These are phyloP conservation scores for Cupressus sempervirens DNA, from an alignment of 75 land plant species.

Conservation along the genomic window DNA sequence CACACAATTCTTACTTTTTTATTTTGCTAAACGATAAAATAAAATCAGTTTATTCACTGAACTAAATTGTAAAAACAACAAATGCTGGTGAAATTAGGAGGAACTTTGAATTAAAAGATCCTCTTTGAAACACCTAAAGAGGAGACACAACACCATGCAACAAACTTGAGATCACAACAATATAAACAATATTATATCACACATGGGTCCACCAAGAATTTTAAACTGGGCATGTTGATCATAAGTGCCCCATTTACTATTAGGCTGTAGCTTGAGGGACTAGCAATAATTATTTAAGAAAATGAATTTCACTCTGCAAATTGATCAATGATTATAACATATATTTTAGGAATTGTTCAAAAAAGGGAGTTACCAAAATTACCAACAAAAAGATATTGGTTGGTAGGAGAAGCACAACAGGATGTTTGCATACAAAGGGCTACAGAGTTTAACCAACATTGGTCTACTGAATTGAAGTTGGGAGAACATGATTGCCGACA, in stretches of 20 bases:
- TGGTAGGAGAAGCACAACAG: constrained; percentile 22
- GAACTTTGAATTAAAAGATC: background rate
- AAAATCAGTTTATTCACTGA: background rate
- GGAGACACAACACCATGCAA: background rate
- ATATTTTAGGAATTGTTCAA: constrained; percentile 28
- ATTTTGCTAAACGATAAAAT: background rate
- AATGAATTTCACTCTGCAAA: background rate
- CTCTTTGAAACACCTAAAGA: background rate
- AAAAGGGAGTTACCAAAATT: constrained; percentile 30
- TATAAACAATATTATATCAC: background rate
- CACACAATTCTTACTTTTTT: background rate
- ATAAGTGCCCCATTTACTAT: background rate
- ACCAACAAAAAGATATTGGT: constrained; percentile 27
- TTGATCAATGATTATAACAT: background rate
- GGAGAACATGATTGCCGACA: constrained; percentile 44
- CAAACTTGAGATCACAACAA: background rate
- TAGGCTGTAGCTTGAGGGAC: background rate
- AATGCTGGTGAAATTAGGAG: background rate
- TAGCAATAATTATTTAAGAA: background rate
- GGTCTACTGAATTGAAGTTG: constrained; percentile 26
- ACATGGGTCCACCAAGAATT: background rate
- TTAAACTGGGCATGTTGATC: background rate
- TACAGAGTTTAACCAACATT: constrained; percentile 21
- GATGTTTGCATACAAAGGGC: constrained; percentile 20
- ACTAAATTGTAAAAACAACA: background rate